Percentiles rank a stretch among this genome's conserved stretches.
Conservation (phyloP, 2,329 filamentous ascomycete species). For the Fragosphaeria purpurea region DNA sequence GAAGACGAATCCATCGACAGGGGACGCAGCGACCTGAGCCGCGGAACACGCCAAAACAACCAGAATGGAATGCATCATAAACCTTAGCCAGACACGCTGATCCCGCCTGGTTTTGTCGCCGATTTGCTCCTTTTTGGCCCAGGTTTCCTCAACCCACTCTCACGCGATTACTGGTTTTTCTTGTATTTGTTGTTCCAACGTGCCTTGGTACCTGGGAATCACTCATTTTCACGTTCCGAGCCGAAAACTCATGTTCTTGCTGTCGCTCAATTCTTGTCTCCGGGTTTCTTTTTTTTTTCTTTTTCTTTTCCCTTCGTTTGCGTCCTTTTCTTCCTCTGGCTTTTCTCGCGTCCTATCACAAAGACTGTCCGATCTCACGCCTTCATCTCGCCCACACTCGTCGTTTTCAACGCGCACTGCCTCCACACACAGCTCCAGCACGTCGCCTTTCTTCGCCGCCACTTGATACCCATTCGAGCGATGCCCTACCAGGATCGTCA, state of each 20-base stretch:
- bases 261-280: neutral
- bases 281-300: neutral
- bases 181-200: neutral
- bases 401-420: too few relatives aligned
- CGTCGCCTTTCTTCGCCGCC: too few relatives aligned
- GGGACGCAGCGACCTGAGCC: too few relatives aligned
- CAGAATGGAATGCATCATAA: constrained; percentile 1
- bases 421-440: too few relatives aligned
- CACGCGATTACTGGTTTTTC: neutral
- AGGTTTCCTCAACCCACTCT: neutral
- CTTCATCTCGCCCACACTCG: too few relatives aligned
- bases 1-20: too few relatives aligned
- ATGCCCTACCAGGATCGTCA: too few relatives aligned
- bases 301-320: neutral
- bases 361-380: too few relatives aligned
- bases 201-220: too few relatives aligned
- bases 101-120: neutral
- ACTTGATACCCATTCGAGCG: too few relatives aligned
- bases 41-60: too few relatives aligned
- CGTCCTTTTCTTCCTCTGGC: neutral
- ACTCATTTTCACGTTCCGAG: too few relatives aligned
- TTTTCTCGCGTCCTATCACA: neutral
- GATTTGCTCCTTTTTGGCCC: neutral
- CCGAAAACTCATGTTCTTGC: neutral
- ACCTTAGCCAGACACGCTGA: neutral